Evolutionary conservation across 2,329 filamentous ascomycete genomes (phyloP).

Genomic region (Monosporascus sp.): DNA sequence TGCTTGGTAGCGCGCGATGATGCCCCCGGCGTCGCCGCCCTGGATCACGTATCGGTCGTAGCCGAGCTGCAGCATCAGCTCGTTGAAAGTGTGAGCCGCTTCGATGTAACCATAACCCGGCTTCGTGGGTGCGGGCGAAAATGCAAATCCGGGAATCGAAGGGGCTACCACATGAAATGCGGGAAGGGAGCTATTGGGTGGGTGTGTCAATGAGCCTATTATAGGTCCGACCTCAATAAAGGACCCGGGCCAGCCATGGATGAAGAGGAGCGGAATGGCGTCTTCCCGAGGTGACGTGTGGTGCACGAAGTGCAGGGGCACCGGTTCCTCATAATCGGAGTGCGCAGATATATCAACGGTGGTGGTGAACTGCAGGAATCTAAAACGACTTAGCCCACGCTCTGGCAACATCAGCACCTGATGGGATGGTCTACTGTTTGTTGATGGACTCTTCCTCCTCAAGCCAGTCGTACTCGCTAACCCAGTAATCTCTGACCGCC

Average conservation of each 20-base stretch:
- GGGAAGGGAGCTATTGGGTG: slow-evolving; percentile 17
- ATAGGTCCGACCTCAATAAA: slow-evolving; percentile 11
- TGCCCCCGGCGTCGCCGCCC: background rate
- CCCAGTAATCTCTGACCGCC: no score
- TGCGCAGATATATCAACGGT: no score
- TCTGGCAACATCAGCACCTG: no score
- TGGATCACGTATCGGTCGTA: slow-evolving; percentile 11
- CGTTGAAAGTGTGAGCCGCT: slow-evolving; percentile 20
- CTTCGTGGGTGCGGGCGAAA: slow-evolving; percentile 16
- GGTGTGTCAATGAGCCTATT: slow-evolving; percentile 24
- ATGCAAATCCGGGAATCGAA: slow-evolving; percentile 28
- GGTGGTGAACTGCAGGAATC: no score
- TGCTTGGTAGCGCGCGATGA: no score
- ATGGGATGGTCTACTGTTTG: no score
- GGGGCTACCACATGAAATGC: slow-evolving; percentile 35
- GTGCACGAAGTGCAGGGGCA: no score
- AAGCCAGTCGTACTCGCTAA: no score
- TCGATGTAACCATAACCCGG: slow-evolving; percentile 7
- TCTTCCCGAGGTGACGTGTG: background rate
- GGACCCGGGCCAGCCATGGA: slow-evolving; percentile 29
- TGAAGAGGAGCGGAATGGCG: slow-evolving; percentile 25
- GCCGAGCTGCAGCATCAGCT: slow-evolving; percentile 27
- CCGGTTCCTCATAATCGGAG: no score
- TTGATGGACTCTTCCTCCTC: no score
- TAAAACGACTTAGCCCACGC: no score